Evolutionary conservation across 495 filamentous ascomycete genomes (phyloP).

Genomic region (Xanthoparmelia taractica): DNA sequence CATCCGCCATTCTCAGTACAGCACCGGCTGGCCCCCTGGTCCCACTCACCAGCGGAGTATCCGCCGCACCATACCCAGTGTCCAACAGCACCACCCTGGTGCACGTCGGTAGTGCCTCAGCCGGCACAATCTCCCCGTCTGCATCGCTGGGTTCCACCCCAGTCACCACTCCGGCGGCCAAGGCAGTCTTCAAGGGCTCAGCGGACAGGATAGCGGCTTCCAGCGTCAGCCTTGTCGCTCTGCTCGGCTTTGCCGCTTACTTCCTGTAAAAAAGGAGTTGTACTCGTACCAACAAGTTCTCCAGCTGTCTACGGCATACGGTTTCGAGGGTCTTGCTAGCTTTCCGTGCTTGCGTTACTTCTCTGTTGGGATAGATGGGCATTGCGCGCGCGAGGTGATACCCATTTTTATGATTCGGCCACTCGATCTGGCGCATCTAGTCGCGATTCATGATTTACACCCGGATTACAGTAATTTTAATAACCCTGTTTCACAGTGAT

Average conservation of each 20-base stretch:
- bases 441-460: not conserved
- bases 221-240: constrained; percentile 31
- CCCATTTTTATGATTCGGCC: not conserved
- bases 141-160: constrained; percentile 1
- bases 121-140: constrained; percentile 10
- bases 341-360: not conserved
- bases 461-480: not conserved
- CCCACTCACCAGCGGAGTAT: not conserved
- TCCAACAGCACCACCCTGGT: constrained; percentile 16
- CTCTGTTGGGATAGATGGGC: not conserved
- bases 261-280: constrained; percentile 30
- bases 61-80: constrained; percentile 6
- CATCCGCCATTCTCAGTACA: too few relatives aligned
- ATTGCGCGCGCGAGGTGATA: not conserved
- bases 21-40: constrained; percentile 7
- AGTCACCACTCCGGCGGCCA: not conserved
- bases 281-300: not conserved
- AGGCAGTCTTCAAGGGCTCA: constrained; percentile 26
- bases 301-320: not conserved
- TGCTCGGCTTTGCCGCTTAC: constrained; percentile 37
- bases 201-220: constrained; percentile 32
- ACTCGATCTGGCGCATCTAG: not conserved
- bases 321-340: not conserved
- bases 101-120: constrained; percentile 13
- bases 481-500: not conserved